Percentiles rank a stretch among this genome's conserved stretches.
Conservation (phyloP, 768 basidiomycete species). For the Tephrocybe sp. region DNA sequence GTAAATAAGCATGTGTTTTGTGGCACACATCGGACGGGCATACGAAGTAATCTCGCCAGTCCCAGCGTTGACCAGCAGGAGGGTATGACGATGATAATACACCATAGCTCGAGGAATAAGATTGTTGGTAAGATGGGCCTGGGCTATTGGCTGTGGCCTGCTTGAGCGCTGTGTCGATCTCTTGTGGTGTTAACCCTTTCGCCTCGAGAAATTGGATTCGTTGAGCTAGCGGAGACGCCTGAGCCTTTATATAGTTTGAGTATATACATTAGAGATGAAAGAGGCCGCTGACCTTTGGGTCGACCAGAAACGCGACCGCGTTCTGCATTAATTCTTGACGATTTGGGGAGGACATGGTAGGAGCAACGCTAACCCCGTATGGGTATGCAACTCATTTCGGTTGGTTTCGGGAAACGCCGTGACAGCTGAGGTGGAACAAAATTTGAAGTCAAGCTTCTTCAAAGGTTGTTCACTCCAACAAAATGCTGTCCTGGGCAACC, state of each 20-base stretch:
- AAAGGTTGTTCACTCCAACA: constrained; percentile 19
- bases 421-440: constrained; percentile 14
- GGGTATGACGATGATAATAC: constrained; percentile 31
- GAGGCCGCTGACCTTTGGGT: constrained; percentile 62
- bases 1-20: constrained; percentile 24
- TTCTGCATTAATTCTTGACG: constrained; percentile 75
- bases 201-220: constrained; percentile 93
- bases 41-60: constrained; percentile 99
- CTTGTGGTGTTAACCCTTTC: constrained; percentile 80
- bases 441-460: constrained; percentile 16
- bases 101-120: constrained; percentile 47
- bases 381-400: constrained; percentile 8
- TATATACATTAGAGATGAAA: background rate
- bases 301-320: constrained; percentile 83
- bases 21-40: no score
- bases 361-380: constrained; percentile 17
- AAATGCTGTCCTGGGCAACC: constrained; percentile 53
- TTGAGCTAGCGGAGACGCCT: constrained; percentile 77
- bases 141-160: constrained; percentile 44
- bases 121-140: constrained; percentile 19
- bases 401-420: constrained; percentile 25
- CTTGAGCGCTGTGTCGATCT: constrained; percentile 85
- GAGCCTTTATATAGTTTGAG: constrained; percentile 47
- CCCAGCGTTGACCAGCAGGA: constrained; percentile 58
- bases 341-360: constrained; percentile 41